Percentiles rank a stretch among this genome's conserved stretches.
These are phyloP conservation scores for Pilaira anomala DNA, from an alignment of 192 early-diverging fungal genomes.

Conservation along the genomic window DNA sequence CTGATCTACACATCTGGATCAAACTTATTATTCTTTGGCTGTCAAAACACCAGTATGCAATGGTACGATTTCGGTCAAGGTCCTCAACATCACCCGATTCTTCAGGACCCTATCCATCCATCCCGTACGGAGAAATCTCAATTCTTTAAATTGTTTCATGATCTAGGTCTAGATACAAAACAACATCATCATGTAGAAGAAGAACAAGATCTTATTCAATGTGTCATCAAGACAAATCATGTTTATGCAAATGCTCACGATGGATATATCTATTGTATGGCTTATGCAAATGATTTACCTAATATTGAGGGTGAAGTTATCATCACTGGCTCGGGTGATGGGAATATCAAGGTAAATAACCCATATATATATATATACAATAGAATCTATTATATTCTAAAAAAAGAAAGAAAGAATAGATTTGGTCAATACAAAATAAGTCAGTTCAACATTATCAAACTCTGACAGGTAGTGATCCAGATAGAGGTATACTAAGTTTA, in stretches of 20 bases:
- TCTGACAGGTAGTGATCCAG: slow-evolving; percentile 30
- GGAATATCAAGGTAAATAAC: slow-evolving; percentile 49
- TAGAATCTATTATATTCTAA: neutral
- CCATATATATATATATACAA: slow-evolving; percentile 3
- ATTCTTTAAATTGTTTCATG: slow-evolving; percentile 26
- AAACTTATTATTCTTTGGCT: slow-evolving; percentile 63
- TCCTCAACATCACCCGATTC: neutral
- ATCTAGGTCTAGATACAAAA: neutral
- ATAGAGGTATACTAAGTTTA: slow-evolving; percentile 54
- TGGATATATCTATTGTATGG: slow-evolving; percentile 65
- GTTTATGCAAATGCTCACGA: slow-evolving; percentile 62
- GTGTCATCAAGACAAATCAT: slow-evolving; percentile 50
- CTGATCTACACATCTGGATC: slow-evolving; percentile 53
- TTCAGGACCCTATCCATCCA: slow-evolving; percentile 14
- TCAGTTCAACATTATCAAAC: slow-evolving; percentile 24
- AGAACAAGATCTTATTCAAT: slow-evolving; percentile 43
- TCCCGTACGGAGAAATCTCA: slow-evolving; percentile 20
- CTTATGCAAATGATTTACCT: slow-evolving; percentile 44
- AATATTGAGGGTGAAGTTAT: slow-evolving; percentile 48
- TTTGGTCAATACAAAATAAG: slow-evolving; percentile 26
- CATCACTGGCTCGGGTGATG: slow-evolving; percentile 62
- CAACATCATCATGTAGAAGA: slow-evolving; percentile 2
- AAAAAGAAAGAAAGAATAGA: slow-evolving; percentile 3
- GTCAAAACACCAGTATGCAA: slow-evolving; percentile 77
- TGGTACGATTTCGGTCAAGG: too few relatives aligned